phyloP scores from a whole-genome alignment of 768 basidiomycete species.

The Boletus fagicola region DNA sequence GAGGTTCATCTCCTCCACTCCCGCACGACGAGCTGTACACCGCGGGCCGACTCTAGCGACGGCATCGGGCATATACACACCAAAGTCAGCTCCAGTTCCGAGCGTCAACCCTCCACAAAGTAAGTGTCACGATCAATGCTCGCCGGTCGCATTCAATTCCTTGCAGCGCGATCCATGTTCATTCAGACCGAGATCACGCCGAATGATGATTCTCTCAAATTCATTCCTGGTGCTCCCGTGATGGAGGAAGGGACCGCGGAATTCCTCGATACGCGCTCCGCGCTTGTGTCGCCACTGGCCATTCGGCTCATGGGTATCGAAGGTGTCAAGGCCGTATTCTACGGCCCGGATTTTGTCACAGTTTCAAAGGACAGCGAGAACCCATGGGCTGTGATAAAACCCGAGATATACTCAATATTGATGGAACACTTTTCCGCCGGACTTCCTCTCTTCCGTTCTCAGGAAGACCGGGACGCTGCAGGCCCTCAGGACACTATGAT shows the following conservation, averaged over 20 bases:
- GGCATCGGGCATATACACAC: conserved; percentile 28
- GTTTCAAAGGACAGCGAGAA: conserved; percentile 87
- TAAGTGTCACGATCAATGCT: conserved; percentile 21
- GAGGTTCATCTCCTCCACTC: conserved; percentile 26
- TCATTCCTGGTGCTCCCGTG: conserved; percentile 89
- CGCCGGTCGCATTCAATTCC: background rate
- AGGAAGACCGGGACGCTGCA: conserved; percentile 74
- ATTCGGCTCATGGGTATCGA: conserved; percentile 92
- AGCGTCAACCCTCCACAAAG: conserved; percentile 31
- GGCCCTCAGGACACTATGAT: conserved; percentile 94
- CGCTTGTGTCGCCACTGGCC: conserved; percentile 91
- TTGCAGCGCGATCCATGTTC: conserved; percentile 84
- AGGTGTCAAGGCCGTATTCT: conserved; percentile 87
- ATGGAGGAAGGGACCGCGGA: conserved; percentile 90
- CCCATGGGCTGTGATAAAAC: conserved; percentile 89
- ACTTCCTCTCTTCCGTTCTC: conserved; percentile 78
- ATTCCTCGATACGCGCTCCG: conserved; percentile 85
- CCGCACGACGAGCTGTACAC: conserved; percentile 22
- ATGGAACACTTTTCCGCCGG: conserved; percentile 99
- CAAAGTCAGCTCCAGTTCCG: conserved; percentile 1
- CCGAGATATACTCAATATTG: conserved; percentile 91
- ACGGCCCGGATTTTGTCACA: conserved; percentile 97
- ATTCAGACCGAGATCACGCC: conserved; percentile 98
- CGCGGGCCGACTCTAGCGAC: conserved; percentile 36
- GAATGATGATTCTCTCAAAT: conserved; percentile 96